phyloP scores from a whole-genome alignment of 495 filamentous ascomycete species.

The Penicillium subrubescens region DNA sequence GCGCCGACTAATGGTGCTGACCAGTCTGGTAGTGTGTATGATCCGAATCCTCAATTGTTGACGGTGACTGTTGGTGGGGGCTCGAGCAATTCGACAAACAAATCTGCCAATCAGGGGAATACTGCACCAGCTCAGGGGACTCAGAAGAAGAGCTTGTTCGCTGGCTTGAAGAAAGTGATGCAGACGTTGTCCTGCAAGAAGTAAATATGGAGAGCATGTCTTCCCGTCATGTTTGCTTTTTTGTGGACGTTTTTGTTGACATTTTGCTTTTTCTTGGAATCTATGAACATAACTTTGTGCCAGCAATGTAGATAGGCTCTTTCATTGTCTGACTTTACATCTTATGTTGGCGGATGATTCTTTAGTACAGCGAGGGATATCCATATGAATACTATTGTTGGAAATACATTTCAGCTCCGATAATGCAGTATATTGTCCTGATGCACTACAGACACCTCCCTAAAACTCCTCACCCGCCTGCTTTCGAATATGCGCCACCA shows the following conservation, averaged over 20 bases:
- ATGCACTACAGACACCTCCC: not conserved
- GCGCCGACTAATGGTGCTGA: slow-evolving; percentile 56
- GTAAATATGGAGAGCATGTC: not conserved
- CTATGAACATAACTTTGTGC: not conserved
- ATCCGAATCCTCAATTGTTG: slow-evolving; percentile 56
- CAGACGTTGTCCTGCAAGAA: slow-evolving; percentile 18
- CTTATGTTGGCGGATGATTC: not conserved
- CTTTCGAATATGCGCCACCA: slow-evolving; percentile 27
- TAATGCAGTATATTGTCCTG: not conserved
- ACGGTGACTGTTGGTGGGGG: slow-evolving; percentile 64
- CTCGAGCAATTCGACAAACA: slow-evolving; percentile 12
- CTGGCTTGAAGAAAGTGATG: slow-evolving; percentile 14
- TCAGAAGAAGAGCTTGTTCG: slow-evolving; percentile 14
- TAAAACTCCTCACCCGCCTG: slow-evolving; percentile 18
- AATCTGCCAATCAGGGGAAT: not conserved
- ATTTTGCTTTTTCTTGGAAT: not conserved
- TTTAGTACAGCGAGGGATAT: not conserved
- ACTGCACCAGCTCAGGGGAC: not conserved
- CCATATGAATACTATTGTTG: not conserved
- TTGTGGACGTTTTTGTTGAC: not conserved
- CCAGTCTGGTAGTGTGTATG: slow-evolving; percentile 65
- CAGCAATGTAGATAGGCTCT: slow-evolving; percentile 4
- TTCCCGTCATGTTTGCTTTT: not conserved
- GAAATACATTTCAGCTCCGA: not conserved
- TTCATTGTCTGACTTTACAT: not conserved